These are phyloP conservation scores for Phlebiopsis flavidoalba DNA, from an alignment of 768 basidiomycete genomes.

Conservation along the genomic window DNA sequence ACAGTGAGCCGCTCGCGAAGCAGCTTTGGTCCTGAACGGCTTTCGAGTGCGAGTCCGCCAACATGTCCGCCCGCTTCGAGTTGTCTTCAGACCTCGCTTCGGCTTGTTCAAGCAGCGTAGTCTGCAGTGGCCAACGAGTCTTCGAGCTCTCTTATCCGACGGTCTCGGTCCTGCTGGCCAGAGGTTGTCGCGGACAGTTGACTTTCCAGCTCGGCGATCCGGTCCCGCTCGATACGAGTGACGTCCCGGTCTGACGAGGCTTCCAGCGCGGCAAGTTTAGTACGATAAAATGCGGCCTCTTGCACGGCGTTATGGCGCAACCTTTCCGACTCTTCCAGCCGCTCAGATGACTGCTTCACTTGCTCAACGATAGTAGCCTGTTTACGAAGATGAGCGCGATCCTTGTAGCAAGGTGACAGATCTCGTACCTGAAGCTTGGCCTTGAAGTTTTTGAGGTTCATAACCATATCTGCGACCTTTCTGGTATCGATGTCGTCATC, in stretches of 20 bases:
- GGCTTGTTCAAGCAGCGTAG: slow-evolving; percentile 72
- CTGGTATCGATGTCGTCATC: slow-evolving; percentile 42
- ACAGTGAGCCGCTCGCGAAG: slow-evolving; percentile 59
- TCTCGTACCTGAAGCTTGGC: slow-evolving; percentile 76
- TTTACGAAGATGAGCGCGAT: not conserved
- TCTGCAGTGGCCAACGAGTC: slow-evolving; percentile 74
- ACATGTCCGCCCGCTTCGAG: slow-evolving; percentile 65
- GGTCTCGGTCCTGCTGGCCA: slow-evolving; percentile 62
- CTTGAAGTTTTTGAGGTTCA: slow-evolving; percentile 85
- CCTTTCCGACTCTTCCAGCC: slow-evolving; percentile 75
- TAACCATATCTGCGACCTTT: slow-evolving; percentile 61
- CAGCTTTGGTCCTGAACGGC: slow-evolving; percentile 60
- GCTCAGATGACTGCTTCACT: slow-evolving; percentile 71
- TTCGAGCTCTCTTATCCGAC: slow-evolving; percentile 63
- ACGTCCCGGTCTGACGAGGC: slow-evolving; percentile 58
- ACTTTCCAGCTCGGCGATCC: slow-evolving; percentile 67
- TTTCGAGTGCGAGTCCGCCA: slow-evolving; percentile 65
- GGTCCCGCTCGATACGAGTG: slow-evolving; percentile 71
- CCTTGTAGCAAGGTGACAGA: not conserved
- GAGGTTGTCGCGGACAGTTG: slow-evolving; percentile 56
- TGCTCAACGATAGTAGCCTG: slow-evolving; percentile 75
- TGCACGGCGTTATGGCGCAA: slow-evolving; percentile 74
- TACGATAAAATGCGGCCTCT: slow-evolving; percentile 94
- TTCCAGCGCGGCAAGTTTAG: slow-evolving; percentile 89
- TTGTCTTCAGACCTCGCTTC: slow-evolving; percentile 76